Conservation (phyloP, 2,329 filamentous ascomycete species). For the Raffaelea arxii region DNA sequence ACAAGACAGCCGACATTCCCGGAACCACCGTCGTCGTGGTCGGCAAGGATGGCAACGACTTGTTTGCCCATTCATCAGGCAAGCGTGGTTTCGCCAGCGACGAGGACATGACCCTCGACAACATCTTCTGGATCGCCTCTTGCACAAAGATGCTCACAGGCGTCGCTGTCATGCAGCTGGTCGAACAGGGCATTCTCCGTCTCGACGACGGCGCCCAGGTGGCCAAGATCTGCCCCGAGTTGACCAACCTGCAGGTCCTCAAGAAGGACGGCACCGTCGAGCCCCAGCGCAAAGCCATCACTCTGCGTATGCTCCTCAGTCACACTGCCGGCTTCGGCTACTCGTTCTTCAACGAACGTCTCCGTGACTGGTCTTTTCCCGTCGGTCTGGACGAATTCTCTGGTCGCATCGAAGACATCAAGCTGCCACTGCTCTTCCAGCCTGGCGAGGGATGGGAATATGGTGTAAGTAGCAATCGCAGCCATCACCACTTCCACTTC, state of each 20-base stretch:
- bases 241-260: slow-evolving; percentile 36
- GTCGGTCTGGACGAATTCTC: slow-evolving; percentile 48
- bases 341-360: slow-evolving; percentile 39
- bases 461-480: slow-evolving; percentile 29
- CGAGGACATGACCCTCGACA: slow-evolving; percentile 49
- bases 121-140: slow-evolving; percentile 49
- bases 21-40: slow-evolving; percentile 36
- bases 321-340: slow-evolving; percentile 51
- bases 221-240: slow-evolving; percentile 38
- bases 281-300: slow-evolving; percentile 39
- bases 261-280: slow-evolving; percentile 25
- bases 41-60: slow-evolving; percentile 34
- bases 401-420: slow-evolving; percentile 33
- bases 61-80: slow-evolving; percentile 38
- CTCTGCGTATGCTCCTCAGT: slow-evolving; percentile 46
- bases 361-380: slow-evolving; percentile 37
- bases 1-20: slow-evolving; percentile 30
- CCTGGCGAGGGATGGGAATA: slow-evolving; percentile 41
- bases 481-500: too few relatives aligned
- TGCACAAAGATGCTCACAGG: slow-evolving; percentile 47
- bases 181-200: slow-evolving; percentile 37
- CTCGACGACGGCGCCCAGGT: slow-evolving; percentile 38
- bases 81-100: slow-evolving; percentile 30
- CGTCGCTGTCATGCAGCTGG: slow-evolving; percentile 46
- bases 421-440: slow-evolving; percentile 31